Base-by-base conservation (phyloP, 2,329 filamentous ascomycete species). In the Fusarium subtropicale region DNA sequence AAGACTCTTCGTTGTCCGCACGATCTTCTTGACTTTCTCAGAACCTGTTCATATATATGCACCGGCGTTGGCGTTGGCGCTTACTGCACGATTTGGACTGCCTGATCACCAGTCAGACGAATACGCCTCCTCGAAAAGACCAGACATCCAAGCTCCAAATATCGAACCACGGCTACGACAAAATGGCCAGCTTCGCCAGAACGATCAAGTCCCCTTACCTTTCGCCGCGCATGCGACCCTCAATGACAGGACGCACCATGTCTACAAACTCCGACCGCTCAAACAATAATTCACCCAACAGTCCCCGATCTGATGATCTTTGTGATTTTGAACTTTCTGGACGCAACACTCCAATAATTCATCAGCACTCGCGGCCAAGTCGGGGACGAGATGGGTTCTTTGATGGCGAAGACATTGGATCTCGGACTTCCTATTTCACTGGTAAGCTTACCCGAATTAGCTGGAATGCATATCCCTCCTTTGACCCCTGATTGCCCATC, bases 201-300 rank as follows among this genome's bases (percentile, higher is more conserved):
- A 85, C 85, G 15, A 81, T 87, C 75, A 81, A 85, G 69, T 79
- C 83, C 10, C 77, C 83, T 41, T 83, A 82, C 68, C 76, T 84
- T 34, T 78, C 83, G 56, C 80, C 81, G 47, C 73, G 75, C 20
- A 78, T 82, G 64, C 80, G 84, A 42, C 85, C 83, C 36, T 76
- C 77, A 41, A 82, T 82, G 73, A 76, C 81, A 24, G 77, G 79
- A 51, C 81, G 81, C 57, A 81, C 79, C 45, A 75, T 83, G 63
- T 86, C 85, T 56, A 82, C 78, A 72, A 84, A 83, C 15, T 84
- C 84, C 41, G 82, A 84, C 45, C 68, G 79, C 76, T 20, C 71
- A 78, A 46, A 61, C 45, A 38, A 51, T 28, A 46, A 64, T 33
- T 66, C 69, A 24, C 72, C 71, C 60, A 57, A 73, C 55, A 76